A percentile compares a stretch with the other conserved stretches of the same genome.
phyloP scores from a whole-genome alignment of 805 yeast genomes.

The Hemisphaericaspora nanyangensis region DNA sequence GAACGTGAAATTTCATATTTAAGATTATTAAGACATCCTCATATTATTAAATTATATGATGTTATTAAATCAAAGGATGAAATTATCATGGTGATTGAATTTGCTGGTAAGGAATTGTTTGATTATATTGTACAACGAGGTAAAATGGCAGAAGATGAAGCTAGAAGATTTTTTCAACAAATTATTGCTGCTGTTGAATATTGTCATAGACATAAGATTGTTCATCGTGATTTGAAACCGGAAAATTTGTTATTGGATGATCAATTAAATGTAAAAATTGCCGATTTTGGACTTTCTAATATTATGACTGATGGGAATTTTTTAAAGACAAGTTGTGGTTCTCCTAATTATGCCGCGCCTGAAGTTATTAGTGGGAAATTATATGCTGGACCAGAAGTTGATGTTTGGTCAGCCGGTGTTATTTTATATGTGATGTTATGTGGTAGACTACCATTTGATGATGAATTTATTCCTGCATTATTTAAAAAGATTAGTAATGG shows the following conservation, averaged over 20 bases:
- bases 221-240: slow-evolving; percentile 94
- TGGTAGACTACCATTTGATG: slow-evolving; percentile 94
- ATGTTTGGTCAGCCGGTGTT: slow-evolving; percentile 97
- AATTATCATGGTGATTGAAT: slow-evolving; percentile 95
- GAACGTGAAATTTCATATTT: slow-evolving; percentile 92
- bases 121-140: slow-evolving; percentile 95
- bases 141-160: slow-evolving; percentile 87
- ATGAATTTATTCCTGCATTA: slow-evolving; percentile 90
- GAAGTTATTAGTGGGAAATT: slow-evolving; percentile 93
- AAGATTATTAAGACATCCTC: slow-evolving; percentile 88
- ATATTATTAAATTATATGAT: slow-evolving; percentile 90
- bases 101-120: slow-evolving; percentile 92
- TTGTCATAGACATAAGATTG: slow-evolving; percentile 94
- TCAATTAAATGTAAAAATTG: slow-evolving; percentile 86
- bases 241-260: slow-evolving; percentile 89
- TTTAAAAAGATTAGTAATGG: slow-evolving; percentile 92
- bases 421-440: slow-evolving; percentile 93
- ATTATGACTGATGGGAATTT: slow-evolving; percentile 98
- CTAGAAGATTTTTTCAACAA: slow-evolving; percentile 91
- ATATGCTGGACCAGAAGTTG: slow-evolving; percentile 97
- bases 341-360: slow-evolving; percentile 97
- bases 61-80: slow-evolving; percentile 94
- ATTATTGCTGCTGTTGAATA: slow-evolving; percentile 95
- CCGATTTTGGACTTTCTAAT: slow-evolving; percentile 91
- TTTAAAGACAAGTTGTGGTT: slow-evolving; percentile 90